Percentiles rank a stretch among this genome's conserved stretches.
Conservation (phyloP, 2,329 filamentous ascomycete species). For the Exophiala calicioides region DNA sequence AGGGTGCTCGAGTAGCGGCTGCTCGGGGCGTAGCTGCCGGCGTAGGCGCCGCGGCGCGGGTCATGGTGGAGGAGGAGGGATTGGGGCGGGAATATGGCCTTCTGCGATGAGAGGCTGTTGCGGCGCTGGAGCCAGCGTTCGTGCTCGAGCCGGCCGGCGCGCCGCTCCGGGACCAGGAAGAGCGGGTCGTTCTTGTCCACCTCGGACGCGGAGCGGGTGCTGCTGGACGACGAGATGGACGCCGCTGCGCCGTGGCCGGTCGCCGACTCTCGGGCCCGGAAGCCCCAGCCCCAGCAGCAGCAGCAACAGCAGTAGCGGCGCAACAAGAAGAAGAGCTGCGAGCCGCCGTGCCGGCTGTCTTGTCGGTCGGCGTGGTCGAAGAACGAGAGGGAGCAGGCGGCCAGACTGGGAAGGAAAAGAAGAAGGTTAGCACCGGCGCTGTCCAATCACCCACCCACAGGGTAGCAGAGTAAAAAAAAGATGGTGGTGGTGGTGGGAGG, state of each 20-base stretch:
- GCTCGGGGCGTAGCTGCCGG: constrained; percentile 7
- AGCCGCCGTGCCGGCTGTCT: not conserved
- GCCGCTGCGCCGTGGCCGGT: not conserved
- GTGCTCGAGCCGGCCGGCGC: constrained; percentile 15
- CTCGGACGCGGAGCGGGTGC: constrained; percentile 8
- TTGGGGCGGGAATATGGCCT: constrained; percentile 23
- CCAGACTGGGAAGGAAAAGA: constrained; percentile 3
- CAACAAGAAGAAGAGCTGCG: constrained; percentile 1
- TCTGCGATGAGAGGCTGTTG: constrained; percentile 24
- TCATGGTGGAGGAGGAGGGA: too few relatives aligned
- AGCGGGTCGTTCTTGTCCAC: constrained; percentile 15
- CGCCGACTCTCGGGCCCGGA: not conserved
- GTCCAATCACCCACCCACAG: not conserved
- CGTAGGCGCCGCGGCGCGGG: too few relatives aligned
- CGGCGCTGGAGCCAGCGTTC: constrained; percentile 25
- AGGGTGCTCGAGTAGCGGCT: constrained; percentile 21
- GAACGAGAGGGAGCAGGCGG: constrained; percentile 12
- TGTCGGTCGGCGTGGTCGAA: constrained; percentile 10
- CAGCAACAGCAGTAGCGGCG: constrained; percentile 8
- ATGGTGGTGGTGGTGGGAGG: too few relatives aligned
- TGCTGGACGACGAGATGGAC: constrained; percentile 3
- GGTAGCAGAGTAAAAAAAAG: not conserved
- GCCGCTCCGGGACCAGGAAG: constrained; percentile 14
- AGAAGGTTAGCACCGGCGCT: not conserved
- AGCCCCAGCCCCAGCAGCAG: not conserved